Conservation (phyloP, 495 filamentous ascomycete species). For the Haplographium delicatum region DNA sequence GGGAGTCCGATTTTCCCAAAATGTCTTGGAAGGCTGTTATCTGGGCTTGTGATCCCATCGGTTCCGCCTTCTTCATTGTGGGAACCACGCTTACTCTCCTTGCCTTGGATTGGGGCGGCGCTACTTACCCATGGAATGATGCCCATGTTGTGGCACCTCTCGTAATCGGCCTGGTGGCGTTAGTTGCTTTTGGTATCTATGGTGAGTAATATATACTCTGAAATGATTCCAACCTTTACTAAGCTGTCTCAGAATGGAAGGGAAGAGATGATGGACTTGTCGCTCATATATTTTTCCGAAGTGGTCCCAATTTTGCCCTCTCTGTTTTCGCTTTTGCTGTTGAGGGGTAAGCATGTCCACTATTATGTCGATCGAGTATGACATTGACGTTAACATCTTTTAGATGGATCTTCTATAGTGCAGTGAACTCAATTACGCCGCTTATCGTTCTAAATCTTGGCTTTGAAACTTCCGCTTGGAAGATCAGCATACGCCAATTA, state of each 20-base stretch:
- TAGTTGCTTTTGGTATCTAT: conserved; percentile 41
- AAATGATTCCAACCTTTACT: too few relatives aligned
- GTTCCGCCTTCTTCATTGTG: conserved; percentile 41
- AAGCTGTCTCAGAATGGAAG: conserved; percentile 42
- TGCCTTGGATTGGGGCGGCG: conserved; percentile 48
- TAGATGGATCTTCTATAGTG: conserved; percentile 51
- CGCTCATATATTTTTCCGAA: conserved; percentile 48
- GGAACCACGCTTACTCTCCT: conserved; percentile 45
- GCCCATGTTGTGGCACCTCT: conserved; percentile 45
- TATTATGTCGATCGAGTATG: neutral
- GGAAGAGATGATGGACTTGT: conserved; percentile 46
- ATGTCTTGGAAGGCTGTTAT: conserved; percentile 37
- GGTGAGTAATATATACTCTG: conserved; percentile 26
- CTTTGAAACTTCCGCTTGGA: conserved; percentile 40
- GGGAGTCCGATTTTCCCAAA: conserved; percentile 33
- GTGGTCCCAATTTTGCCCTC: conserved; percentile 47
- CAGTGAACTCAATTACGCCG: conserved; percentile 49
- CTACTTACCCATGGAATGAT: conserved; percentile 42
- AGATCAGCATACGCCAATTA: conserved; percentile 46
- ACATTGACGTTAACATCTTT: neutral
- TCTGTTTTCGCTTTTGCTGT: conserved; percentile 50
- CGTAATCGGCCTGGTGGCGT: conserved; percentile 37
- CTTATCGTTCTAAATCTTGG: conserved; percentile 49
- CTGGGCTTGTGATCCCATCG: conserved; percentile 51
- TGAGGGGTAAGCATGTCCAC: conserved; percentile 34